These are phyloP conservation scores for Glaciozyma martinii DNA, from an alignment of 768 basidiomycete genomes.

Conservation along the genomic window DNA sequence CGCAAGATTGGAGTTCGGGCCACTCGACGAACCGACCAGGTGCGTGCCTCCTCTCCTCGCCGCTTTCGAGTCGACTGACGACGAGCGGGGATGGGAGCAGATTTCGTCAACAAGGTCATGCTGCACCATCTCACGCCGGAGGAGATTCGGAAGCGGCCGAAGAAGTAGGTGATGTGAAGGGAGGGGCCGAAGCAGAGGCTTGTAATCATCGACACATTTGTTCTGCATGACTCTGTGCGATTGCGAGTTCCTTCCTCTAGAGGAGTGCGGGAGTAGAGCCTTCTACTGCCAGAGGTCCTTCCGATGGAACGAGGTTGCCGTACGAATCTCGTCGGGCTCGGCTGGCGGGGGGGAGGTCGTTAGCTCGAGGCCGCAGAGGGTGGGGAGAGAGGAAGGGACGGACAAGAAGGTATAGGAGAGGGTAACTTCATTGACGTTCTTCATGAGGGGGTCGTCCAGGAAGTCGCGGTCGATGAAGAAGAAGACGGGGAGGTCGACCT, in stretches of 20 bases:
- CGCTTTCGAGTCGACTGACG: not conserved
- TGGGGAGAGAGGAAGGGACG: conserved; percentile 10
- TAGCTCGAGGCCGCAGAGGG: too few relatives aligned
- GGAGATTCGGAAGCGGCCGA: conserved; percentile 42
- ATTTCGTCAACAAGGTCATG: conserved; percentile 41
- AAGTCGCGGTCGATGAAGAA: conserved; percentile 99
- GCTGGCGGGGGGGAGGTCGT: conserved; percentile 1
- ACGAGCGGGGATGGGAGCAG: not conserved
- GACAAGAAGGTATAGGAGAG: conserved; percentile 92
- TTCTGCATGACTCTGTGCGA: not conserved
- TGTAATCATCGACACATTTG: not conserved
- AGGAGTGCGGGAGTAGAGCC: not conserved
- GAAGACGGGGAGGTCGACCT: conserved; percentile 93
- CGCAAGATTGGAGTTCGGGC: conserved; percentile 45
- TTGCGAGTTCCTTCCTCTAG: not conserved
- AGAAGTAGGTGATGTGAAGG: conserved; percentile 12
- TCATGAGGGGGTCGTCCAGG: conserved; percentile 80
- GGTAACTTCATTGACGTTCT: conserved; percentile 80
- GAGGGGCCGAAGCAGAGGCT: not conserved
- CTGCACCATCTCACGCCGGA: conserved; percentile 43
- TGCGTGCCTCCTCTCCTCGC: not conserved
- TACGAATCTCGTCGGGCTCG: conserved; percentile 30
- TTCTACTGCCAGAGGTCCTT: conserved; percentile 22
- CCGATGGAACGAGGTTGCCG: conserved; percentile 34
- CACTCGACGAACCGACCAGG: not conserved